A percentile compares a stretch with the other conserved stretches of the same genome.
phyloP scores from a whole-genome alignment of 2,329 filamentous ascomycete species.

The Calonectria fujianensis region DNA sequence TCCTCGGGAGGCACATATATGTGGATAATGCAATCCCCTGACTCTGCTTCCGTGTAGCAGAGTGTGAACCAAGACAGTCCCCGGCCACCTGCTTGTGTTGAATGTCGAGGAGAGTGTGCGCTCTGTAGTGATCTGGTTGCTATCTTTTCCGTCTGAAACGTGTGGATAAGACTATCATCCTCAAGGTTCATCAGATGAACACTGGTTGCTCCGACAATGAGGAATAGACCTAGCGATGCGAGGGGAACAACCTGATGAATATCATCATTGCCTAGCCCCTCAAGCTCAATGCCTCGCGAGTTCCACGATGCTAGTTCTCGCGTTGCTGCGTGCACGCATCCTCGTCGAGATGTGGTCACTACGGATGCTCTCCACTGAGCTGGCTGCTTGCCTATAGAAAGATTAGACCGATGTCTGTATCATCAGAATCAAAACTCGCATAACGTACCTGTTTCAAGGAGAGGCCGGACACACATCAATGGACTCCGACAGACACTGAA shows the following conservation, averaged over 20 bases:
- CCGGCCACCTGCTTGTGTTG: slow-evolving; percentile 71
- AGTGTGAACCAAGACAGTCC: slow-evolving; percentile 79
- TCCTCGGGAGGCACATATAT: slow-evolving; percentile 75
- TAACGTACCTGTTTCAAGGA: slow-evolving; percentile 67
- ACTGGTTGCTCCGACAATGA: slow-evolving; percentile 74
- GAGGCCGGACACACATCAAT: slow-evolving; percentile 69
- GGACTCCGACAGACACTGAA: slow-evolving; percentile 72
- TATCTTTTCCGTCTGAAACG: slow-evolving; percentile 76
- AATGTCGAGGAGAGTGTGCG: slow-evolving; percentile 67
- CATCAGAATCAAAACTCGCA: neutral
- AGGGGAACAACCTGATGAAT: slow-evolving; percentile 74
- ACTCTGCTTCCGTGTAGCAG: slow-evolving; percentile 76
- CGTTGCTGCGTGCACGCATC: slow-evolving; percentile 69
- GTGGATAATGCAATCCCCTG: slow-evolving; percentile 78
- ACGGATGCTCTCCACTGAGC: slow-evolving; percentile 48
- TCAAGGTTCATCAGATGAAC: slow-evolving; percentile 75
- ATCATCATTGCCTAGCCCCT: slow-evolving; percentile 68
- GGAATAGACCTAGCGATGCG: slow-evolving; percentile 74
- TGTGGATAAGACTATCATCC: slow-evolving; percentile 71
- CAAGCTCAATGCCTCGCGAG: slow-evolving; percentile 65
- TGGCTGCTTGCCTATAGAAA: slow-evolving; percentile 39
- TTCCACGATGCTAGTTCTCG: slow-evolving; percentile 68
- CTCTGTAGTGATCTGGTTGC: slow-evolving; percentile 76
- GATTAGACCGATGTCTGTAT: slow-evolving; percentile 10
- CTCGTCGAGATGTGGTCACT: slow-evolving; percentile 70